Percentiles rank a stretch among this genome's conserved stretches.
Conservation (phyloP, 2,329 filamentous ascomycete genomes). For the Verticillium tricorpus region DNA sequence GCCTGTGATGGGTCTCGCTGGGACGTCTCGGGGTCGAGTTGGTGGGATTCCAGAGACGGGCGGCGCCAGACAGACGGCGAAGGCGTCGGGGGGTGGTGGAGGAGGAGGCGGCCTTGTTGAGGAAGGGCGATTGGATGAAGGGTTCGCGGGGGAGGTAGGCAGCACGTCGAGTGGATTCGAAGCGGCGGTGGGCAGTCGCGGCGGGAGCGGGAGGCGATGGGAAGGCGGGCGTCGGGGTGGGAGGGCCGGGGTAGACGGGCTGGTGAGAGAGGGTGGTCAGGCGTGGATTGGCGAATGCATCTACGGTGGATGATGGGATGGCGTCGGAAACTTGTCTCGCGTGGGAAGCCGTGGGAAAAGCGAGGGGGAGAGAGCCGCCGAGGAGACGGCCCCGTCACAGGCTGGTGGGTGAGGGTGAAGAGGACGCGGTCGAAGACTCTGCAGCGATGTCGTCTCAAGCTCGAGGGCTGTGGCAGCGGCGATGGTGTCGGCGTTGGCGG, state of each 20-base stretch:
- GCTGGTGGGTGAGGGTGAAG: neutral
- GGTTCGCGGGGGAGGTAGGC: constrained; percentile 13
- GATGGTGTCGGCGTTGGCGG: neutral
- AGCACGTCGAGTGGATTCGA: neutral
- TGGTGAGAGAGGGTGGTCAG: constrained; percentile 25
- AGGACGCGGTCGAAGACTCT: neutral
- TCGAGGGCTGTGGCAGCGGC: no score
- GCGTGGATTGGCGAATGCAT: constrained; percentile 23
- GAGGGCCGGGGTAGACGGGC: constrained; percentile 22
- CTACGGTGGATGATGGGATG: constrained; percentile 19
- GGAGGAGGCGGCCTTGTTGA: constrained; percentile 29
- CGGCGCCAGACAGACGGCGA: constrained; percentile 35
- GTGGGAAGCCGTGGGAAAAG: constrained; percentile 46
- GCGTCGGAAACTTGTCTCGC: constrained; percentile 17
- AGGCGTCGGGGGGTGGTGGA: constrained; percentile 25
- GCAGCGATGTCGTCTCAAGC: neutral
- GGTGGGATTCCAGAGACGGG: constrained; percentile 56
- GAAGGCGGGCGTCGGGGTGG: neutral
- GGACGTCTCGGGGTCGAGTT: constrained; percentile 50
- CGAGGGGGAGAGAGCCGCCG: constrained; percentile 36
- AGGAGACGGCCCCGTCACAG: constrained; percentile 34
- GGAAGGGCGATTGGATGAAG: constrained; percentile 36
- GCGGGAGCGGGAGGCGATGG: neutral
- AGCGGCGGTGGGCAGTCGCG: constrained; percentile 4
- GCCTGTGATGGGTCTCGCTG: constrained; percentile 21